Evolutionary conservation across 202 grass and related monocot genomes (phyloP).

Genomic region (Eragrostis tef): DNA sequence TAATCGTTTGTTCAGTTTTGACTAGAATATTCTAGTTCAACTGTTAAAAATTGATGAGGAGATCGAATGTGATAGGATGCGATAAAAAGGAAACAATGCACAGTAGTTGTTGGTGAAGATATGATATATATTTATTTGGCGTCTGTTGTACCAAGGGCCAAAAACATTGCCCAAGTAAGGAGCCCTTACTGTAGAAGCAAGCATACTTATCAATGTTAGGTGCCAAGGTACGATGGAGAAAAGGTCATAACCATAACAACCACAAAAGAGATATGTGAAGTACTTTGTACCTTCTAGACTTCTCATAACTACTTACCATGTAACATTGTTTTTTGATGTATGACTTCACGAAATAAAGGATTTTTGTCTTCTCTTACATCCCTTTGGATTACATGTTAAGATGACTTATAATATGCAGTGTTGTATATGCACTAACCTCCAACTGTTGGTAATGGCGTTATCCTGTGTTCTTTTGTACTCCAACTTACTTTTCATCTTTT

Average conservation of each 20-base stretch:
- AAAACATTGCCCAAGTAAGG: conserved; percentile 40
- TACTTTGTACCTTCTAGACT: conserved; percentile 33
- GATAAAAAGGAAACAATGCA: conserved; percentile 12
- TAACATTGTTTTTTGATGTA: background rate
- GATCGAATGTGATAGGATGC: background rate
- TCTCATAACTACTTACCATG: conserved; percentile 1
- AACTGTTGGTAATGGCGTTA: conserved; percentile 23
- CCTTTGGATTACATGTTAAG: background rate
- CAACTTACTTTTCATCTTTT: conserved; percentile 33
- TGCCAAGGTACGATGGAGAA: no score
- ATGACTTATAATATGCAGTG: conserved; percentile 33
- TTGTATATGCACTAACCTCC: conserved; percentile 7
- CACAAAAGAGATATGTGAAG: conserved; percentile 43
- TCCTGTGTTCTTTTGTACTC: conserved; percentile 15
- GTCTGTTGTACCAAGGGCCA: conserved; percentile 13
- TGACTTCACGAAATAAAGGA: background rate
- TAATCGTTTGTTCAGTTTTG: background rate
- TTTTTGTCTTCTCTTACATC: background rate
- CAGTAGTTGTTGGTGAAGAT: conserved; percentile 40
- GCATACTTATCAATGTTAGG: no score
- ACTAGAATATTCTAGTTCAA: conserved; percentile 36
- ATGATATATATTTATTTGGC: conserved; percentile 29
- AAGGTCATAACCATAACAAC: conserved; percentile 52
- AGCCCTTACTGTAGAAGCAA: conserved; percentile 52
- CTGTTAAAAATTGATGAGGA: conserved; percentile 20